Percentiles rank a stretch among this genome's conserved stretches.
phyloP scores from a whole-genome alignment of 202 grass and related monocot species.

The Brachypodium distachyon region DNA sequence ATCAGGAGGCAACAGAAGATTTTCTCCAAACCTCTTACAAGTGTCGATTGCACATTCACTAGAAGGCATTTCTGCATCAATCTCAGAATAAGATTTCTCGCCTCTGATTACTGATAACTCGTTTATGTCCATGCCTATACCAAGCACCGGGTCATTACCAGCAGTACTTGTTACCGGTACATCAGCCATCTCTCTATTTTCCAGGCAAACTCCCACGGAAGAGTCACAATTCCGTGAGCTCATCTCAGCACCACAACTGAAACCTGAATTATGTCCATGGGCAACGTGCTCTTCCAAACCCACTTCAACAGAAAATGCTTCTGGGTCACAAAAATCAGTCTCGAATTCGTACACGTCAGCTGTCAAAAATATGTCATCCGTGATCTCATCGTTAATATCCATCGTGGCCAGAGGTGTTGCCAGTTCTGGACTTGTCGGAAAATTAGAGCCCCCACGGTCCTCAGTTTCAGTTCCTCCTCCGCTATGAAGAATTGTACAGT shows the following conservation, averaged over 20 bases:
- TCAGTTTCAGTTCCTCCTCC: neutral
- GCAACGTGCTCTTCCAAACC: neutral
- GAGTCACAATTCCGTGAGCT: neutral
- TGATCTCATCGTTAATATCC: constrained; percentile 21
- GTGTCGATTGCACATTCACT: neutral
- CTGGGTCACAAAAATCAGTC: neutral
- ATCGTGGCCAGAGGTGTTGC: constrained; percentile 20
- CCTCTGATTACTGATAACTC: neutral
- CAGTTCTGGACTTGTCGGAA: neutral
- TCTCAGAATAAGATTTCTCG: neutral
- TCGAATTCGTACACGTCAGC: constrained; percentile 34
- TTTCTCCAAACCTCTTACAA: neutral
- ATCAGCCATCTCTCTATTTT: constrained; percentile 16
- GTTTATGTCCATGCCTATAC: constrained; percentile 3
- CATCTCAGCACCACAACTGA: neutral
- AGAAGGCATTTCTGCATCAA: neutral
- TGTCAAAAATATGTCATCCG: constrained; percentile 32
- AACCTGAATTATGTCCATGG: neutral
- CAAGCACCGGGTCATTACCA: neutral
- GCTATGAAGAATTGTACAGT: neutral
- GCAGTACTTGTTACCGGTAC: neutral
- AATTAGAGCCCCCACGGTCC: neutral
- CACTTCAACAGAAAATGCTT: neutral
- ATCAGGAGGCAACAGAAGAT: neutral
- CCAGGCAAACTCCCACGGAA: neutral